phyloP scores from a whole-genome alignment of 2,329 filamentous ascomycete genomes.

The Beauveria bassiana region DNA sequence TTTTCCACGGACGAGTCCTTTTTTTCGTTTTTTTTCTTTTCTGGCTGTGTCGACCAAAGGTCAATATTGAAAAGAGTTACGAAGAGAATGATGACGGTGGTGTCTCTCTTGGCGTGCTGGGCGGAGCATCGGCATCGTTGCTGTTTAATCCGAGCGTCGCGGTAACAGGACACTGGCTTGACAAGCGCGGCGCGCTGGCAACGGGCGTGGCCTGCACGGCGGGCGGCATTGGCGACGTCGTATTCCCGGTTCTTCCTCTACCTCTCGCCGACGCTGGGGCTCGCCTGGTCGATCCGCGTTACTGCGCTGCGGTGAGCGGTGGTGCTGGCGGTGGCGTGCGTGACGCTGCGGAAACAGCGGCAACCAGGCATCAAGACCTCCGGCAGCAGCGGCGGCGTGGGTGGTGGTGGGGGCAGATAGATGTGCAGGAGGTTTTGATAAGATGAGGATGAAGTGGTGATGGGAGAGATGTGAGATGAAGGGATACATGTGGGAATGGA shows the following conservation, averaged over 20 bases:
- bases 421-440: neutral
- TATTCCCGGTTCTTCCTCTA: constrained; percentile 33
- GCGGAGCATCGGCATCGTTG: constrained; percentile 57
- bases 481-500: no score
- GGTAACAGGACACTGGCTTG: constrained; percentile 63
- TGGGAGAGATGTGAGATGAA: no score
- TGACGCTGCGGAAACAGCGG: constrained; percentile 32
- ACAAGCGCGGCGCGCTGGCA: constrained; percentile 53
- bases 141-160: constrained; percentile 63
- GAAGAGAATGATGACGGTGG: neutral
- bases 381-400: constrained; percentile 28
- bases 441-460: no score
- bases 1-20: constrained; percentile 40
- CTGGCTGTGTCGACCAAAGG: neutral
- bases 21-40: neutral
- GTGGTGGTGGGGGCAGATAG: constrained; percentile 19
- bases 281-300: constrained; percentile 24
- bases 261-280: constrained; percentile 21
- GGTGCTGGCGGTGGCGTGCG: constrained; percentile 21
- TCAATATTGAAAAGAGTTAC: no score
- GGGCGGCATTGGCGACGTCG: constrained; percentile 49
- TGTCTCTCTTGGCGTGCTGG: constrained; percentile 57
- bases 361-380: constrained; percentile 22
- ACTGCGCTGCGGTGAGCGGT: constrained; percentile 21
- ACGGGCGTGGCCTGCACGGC: constrained; percentile 64